A percentile compares a stretch with the other conserved stretches of the same genome.
These are phyloP conservation scores for Elaphomyces granulatus DNA, from an alignment of 495 filamentous ascomycete species.

Conservation along the genomic window DNA sequence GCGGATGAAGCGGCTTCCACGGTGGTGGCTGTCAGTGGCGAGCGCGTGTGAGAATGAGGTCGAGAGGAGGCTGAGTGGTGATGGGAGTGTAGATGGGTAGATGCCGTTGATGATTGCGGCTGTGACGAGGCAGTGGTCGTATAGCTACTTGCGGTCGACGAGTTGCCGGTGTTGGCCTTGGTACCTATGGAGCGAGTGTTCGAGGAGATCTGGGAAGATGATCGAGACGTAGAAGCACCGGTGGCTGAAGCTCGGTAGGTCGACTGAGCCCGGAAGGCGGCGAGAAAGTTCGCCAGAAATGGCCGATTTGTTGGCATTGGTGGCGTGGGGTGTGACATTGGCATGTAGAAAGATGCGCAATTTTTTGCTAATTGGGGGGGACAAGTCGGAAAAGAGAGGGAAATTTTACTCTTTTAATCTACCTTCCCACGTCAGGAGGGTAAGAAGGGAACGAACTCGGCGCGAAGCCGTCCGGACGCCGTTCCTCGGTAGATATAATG, in stretches of 20 bases:
- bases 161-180: conserved; percentile 15
- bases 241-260: conserved; percentile 35
- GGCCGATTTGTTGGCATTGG: conserved; percentile 56
- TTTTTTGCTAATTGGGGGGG: too few species aligned
- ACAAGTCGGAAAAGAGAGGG: too few species aligned
- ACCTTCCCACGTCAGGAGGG: too few species aligned
- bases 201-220: conserved; percentile 24
- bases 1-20: conserved; percentile 6
- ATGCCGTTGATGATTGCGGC: conserved; percentile 4
- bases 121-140: conserved; percentile 5
- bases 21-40: conserved; percentile 10
- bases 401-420: too few species aligned
- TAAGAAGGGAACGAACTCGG: too few species aligned
- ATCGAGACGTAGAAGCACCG: conserved; percentile 25
- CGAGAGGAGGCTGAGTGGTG: conserved; percentile 8
- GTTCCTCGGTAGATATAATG: too few species aligned
- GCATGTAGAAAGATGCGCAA: too few species aligned
- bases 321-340: background rate
- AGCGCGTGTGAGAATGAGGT: conserved; percentile 9
- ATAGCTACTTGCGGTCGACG: conserved; percentile 4
- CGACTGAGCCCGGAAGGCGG: conserved; percentile 59
- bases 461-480: too few species aligned
- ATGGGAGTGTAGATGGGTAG: conserved; percentile 14
- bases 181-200: conserved; percentile 31
- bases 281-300: conserved; percentile 76